phyloP scores from a whole-genome alignment of 2,329 filamentous ascomycete species.

The Trichoderma harzianum region DNA sequence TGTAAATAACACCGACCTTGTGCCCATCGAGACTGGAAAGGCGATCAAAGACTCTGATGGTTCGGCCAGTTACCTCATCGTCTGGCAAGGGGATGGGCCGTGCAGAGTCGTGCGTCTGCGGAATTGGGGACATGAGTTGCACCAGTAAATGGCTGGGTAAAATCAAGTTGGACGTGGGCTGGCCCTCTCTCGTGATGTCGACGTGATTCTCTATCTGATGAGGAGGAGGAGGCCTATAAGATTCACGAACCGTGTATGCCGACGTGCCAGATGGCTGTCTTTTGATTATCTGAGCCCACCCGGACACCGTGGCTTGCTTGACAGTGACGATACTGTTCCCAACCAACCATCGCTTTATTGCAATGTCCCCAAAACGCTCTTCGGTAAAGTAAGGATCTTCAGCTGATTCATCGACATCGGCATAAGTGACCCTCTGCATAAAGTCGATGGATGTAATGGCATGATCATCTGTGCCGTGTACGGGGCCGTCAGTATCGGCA shows the following conservation, averaged over 20 bases:
- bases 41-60: slow-evolving; percentile 78
- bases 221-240: slow-evolving; percentile 55
- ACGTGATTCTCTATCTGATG: slow-evolving; percentile 51
- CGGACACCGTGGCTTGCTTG: slow-evolving; percentile 63
- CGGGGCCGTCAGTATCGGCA: slow-evolving; percentile 66
- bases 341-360: slow-evolving; percentile 67
- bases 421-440: slow-evolving; percentile 84
- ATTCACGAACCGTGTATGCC: slow-evolving; percentile 57
- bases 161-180: slow-evolving; percentile 56
- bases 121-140: slow-evolving; percentile 62
- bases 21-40: slow-evolving; percentile 90
- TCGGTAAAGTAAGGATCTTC: slow-evolving; percentile 63
- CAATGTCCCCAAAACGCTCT: slow-evolving; percentile 62
- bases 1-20: slow-evolving; percentile 92
- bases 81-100: slow-evolving; percentile 74
- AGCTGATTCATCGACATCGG: slow-evolving; percentile 75
- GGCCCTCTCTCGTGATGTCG: slow-evolving; percentile 48
- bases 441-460: slow-evolving; percentile 92
- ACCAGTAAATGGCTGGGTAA: slow-evolving; percentile 72
- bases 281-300: slow-evolving; percentile 68
- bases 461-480: slow-evolving; percentile 80
- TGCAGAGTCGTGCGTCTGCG: slow-evolving; percentile 54
- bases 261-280: slow-evolving; percentile 68
- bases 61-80: slow-evolving; percentile 66
- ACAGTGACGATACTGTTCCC: slow-evolving; percentile 73